These are phyloP conservation scores for Pistacia integerrima DNA, from an alignment of 345 rosid species.

Conservation along the genomic window DNA sequence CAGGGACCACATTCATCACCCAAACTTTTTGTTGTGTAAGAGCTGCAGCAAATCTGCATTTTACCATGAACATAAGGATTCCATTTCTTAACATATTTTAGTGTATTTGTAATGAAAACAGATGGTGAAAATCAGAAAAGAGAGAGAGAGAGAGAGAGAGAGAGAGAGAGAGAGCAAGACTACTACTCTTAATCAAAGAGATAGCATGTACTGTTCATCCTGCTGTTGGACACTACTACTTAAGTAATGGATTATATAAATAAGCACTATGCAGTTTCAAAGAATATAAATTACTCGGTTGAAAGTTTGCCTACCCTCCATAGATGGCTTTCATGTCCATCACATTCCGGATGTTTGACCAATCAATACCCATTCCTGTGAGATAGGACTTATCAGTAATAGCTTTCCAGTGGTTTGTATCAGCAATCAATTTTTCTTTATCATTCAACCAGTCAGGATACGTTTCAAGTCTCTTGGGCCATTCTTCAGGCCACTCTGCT, in stretches of 20 bases:
- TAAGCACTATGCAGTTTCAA: not conserved
- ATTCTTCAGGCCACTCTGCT: slow-evolving; percentile 97
- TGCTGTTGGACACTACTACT: not conserved
- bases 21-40: slow-evolving; percentile 71
- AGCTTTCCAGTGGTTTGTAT: slow-evolving; percentile 77
- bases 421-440: slow-evolving; percentile 63
- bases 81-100: not conserved
- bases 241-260: not conserved
- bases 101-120: not conserved
- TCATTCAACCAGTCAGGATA: slow-evolving; percentile 85
- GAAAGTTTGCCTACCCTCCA: slow-evolving; percentile 71
- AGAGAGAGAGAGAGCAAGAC: not conserved
- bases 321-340: slow-evolving; percentile 97
- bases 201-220: not conserved
- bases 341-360: slow-evolving; percentile 77
- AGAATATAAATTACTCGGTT: slow-evolving; percentile 5
- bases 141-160: not conserved
- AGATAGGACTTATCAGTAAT: slow-evolving; percentile 80
- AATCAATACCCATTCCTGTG: slow-evolving; percentile 80
- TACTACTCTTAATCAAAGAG: not conserved
- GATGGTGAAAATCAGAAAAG: not conserved
- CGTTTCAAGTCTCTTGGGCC: slow-evolving; percentile 95
- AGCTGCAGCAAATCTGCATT: slow-evolving; percentile 85
- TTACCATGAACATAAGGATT: slow-evolving; percentile 9
- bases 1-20: slow-evolving; percentile 93